These are phyloP conservation scores for Neopestalotiopsis clavispora DNA, from an alignment of 2,329 filamentous ascomycete genomes.

Conservation along the genomic window DNA sequence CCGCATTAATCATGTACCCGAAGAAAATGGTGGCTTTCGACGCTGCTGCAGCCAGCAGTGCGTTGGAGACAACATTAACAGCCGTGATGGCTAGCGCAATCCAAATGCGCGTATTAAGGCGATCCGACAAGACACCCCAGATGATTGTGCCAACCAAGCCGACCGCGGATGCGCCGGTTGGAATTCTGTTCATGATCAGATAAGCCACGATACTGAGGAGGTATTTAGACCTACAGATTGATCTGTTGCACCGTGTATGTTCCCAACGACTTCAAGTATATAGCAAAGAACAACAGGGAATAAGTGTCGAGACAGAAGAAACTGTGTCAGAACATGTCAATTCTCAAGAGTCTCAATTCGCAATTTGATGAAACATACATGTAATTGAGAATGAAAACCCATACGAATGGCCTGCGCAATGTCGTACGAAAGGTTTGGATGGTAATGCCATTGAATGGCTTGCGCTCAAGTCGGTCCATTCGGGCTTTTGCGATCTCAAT, in stretches of 20 bases:
- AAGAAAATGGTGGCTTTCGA: conserved; percentile 13
- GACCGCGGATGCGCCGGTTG: background rate
- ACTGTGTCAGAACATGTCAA: background rate
- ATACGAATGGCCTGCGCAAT: background rate
- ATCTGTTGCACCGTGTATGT: conserved; percentile 8
- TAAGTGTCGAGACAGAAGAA: conserved; percentile 14
- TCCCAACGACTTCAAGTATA: conserved; percentile 2
- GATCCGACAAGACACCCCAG: conserved; percentile 12
- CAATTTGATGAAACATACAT: background rate
- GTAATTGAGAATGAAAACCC: conserved; percentile 9
- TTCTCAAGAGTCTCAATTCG: background rate
- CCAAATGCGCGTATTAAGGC: conserved; percentile 1
- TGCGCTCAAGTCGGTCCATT: background rate
- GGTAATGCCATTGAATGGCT: background rate
- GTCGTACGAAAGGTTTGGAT: background rate
- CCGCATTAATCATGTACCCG: conserved; percentile 6
- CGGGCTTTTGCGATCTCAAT: background rate
- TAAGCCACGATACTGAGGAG: too few relatives aligned
- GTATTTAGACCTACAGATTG: background rate
- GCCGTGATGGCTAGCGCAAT: conserved; percentile 4
- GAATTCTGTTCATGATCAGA: conserved; percentile 2
- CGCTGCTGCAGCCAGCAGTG: background rate
- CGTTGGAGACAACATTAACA: conserved; percentile 5
- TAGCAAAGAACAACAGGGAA: conserved; percentile 5
- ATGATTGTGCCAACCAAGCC: conserved; percentile 5